These are phyloP conservation scores for Colletotrichum tamarilloi DNA, from an alignment of 2,329 filamentous ascomycete species.

Conservation along the genomic window DNA sequence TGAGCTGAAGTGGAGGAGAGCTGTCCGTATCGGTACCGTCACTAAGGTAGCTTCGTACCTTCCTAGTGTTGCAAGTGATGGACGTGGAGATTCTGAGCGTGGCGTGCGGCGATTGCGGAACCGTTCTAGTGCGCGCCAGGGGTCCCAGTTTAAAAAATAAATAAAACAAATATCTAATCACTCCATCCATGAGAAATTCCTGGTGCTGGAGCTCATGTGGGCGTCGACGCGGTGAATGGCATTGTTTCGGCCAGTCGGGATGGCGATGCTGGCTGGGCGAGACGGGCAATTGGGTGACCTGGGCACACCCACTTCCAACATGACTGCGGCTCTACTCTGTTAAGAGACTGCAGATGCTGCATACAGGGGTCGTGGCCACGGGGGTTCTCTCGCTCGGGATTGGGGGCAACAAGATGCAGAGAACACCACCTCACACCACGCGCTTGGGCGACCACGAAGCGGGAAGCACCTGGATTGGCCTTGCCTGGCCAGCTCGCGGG, in stretches of 20 bases:
- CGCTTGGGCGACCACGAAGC: slow-evolving; percentile 1
- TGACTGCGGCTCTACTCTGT: not conserved
- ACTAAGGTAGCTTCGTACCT: not conserved
- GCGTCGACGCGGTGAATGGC: slow-evolving; percentile 25
- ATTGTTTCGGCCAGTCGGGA: slow-evolving; percentile 33
- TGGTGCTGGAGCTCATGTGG: slow-evolving; percentile 16
- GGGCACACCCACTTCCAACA: slow-evolving; percentile 16
- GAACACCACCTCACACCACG: not conserved
- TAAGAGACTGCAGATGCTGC: slow-evolving; percentile 6
- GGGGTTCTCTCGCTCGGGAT: slow-evolving; percentile 11
- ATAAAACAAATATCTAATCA: not conserved
- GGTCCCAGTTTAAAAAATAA: not conserved
- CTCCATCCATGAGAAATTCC: not conserved
- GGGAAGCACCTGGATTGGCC: not conserved
- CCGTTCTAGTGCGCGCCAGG: slow-evolving; percentile 5
- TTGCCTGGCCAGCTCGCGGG: not conserved
- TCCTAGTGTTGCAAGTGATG: slow-evolving; percentile 24
- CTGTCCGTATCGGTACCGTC: slow-evolving; percentile 15
- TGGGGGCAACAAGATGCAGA: not conserved
- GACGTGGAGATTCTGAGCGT: slow-evolving; percentile 24
- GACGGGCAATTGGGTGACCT: slow-evolving; percentile 22
- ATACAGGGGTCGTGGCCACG: slow-evolving; percentile 9
- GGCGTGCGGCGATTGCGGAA: slow-evolving; percentile 28
- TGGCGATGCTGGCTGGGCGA: slow-evolving; percentile 11
- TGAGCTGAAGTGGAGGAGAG: slow-evolving; percentile 13